Evolutionary conservation across 495 filamentous ascomycete species (phyloP), one percentile per base, ranked within the genome.

Genomic region (Tuber umbilicatum): DNA sequence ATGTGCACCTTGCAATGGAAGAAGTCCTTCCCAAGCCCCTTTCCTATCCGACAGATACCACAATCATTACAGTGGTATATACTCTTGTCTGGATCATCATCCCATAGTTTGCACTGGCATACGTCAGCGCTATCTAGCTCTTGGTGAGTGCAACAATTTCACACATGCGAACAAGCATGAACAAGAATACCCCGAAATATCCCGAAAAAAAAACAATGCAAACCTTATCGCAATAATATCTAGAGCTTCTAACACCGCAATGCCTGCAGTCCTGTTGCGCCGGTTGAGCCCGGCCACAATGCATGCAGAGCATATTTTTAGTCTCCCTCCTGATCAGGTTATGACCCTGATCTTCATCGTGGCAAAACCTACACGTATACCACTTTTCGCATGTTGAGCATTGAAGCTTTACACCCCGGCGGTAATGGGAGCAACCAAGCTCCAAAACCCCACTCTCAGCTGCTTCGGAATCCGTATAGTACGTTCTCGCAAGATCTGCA

Each of bases 11-110:
- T 96, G 91, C 95, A 99, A 83, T 99, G 95, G 82, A 93, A 92
- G 81, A 94, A 98, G 80, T 98, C 96, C 83, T 97, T 97, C 2
- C 96, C 96, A 69, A 99, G 84, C 10, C 95, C 95, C 83, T 92
- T 89, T 14, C 95, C 95, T 68, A 94, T 90, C 73, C 95, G 87
- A 82, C 95, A 99, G 77, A 99, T 95, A 1, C 95, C 95, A 84
- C 95, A 99, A 81, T 98, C 95, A 80, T 90, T 87, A 83, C 95
- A 99, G 83, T 99, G 95, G 81, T 99, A 99, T 68, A 97, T 97
- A 80, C 90, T 90, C 83, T 97, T 97, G 77, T 90, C 89, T 47
- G 89, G 87, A 79, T 97, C 93, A 79, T 98, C 91, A 82, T 97
- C 94, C 96, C 96, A 99, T 2, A 99, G 86, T 83, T 97, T 97